phyloP scores from a whole-genome alignment of 2,329 filamentous ascomycete genomes.

The Coniochaeta pulveracea region DNA sequence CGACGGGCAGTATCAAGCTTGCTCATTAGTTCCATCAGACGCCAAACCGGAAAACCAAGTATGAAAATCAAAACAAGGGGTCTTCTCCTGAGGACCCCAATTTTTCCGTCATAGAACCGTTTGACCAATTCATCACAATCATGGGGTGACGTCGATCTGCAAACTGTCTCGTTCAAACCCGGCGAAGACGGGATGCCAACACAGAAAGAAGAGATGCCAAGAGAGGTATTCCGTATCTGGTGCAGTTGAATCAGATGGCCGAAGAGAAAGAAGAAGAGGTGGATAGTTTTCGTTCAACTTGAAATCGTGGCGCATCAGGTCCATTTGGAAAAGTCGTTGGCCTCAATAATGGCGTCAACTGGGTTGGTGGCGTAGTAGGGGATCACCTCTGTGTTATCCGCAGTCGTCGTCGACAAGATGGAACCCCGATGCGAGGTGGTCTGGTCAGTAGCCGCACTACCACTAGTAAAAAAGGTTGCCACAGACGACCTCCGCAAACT shows the following conservation, averaged over 20 bases:
- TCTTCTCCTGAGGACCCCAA: background rate
- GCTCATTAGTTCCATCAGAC: background rate
- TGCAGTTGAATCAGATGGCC: background rate
- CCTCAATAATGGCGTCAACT: conserved; percentile 29
- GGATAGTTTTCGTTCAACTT: too few species aligned
- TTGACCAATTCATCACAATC: background rate
- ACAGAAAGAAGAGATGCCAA: background rate
- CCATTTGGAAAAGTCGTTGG: conserved; percentile 40
- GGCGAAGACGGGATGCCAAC: background rate
- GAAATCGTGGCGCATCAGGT: too few species aligned
- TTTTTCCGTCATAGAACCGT: background rate
- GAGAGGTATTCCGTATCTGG: conserved; percentile 5
- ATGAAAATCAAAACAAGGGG: background rate
- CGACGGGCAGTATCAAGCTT: background rate
- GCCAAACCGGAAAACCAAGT: background rate
- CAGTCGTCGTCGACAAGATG: conserved; percentile 40
- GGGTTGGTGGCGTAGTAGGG: conserved; percentile 10
- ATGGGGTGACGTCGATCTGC: too few species aligned
- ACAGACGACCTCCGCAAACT: conserved; percentile 52
- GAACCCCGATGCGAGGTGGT: conserved; percentile 43
- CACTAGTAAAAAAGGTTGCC: conserved; percentile 50
- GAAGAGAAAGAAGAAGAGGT: background rate
- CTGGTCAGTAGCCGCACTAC: conserved; percentile 39
- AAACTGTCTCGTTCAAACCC: background rate
- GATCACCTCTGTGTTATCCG: conserved; percentile 41